Conservation (phyloP, 2,329 filamentous ascomycete species). For the Xylariaceae sp. region DNA sequence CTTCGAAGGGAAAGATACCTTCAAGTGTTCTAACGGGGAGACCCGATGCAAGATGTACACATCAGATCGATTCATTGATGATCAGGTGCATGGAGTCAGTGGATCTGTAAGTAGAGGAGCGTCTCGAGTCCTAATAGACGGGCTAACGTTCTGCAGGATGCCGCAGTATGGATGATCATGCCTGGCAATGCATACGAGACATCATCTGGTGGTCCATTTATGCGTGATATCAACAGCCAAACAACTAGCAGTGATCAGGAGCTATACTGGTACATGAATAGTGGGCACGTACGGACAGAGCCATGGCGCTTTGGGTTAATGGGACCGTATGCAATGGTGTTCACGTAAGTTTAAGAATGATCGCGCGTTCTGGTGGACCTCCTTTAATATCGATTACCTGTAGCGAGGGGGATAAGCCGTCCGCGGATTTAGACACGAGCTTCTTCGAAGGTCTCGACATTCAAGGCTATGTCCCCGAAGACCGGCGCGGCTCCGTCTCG, state of each 20-base stretch:
- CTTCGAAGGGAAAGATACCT: slow-evolving; percentile 23
- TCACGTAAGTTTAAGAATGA: slow-evolving; percentile 9
- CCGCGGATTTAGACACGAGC: slow-evolving; percentile 16
- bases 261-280: slow-evolving; percentile 26
- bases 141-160: slow-evolving; percentile 5
- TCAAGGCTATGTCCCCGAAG: slow-evolving; percentile 15
- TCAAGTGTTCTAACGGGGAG: slow-evolving; percentile 16
- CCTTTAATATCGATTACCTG: background rate
- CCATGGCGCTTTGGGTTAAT: slow-evolving; percentile 21
- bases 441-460: slow-evolving; percentile 16
- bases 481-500: slow-evolving; percentile 16
- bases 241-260: slow-evolving; percentile 21
- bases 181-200: slow-evolving; percentile 20
- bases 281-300: slow-evolving; percentile 22
- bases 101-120: slow-evolving; percentile 11
- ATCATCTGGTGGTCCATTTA: slow-evolving; percentile 18
- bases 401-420: slow-evolving; percentile 13
- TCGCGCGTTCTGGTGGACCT: background rate
- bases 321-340: slow-evolving; percentile 23
- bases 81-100: slow-evolving; percentile 19
- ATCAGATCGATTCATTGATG: slow-evolving; percentile 22
- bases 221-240: slow-evolving; percentile 24
- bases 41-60: slow-evolving; percentile 26
- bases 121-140: background rate
- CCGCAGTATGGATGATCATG: slow-evolving; percentile 23